These are phyloP conservation scores for Neurospora africana DNA, from an alignment of 495 filamentous ascomycete genomes.

Conservation along the genomic window DNA sequence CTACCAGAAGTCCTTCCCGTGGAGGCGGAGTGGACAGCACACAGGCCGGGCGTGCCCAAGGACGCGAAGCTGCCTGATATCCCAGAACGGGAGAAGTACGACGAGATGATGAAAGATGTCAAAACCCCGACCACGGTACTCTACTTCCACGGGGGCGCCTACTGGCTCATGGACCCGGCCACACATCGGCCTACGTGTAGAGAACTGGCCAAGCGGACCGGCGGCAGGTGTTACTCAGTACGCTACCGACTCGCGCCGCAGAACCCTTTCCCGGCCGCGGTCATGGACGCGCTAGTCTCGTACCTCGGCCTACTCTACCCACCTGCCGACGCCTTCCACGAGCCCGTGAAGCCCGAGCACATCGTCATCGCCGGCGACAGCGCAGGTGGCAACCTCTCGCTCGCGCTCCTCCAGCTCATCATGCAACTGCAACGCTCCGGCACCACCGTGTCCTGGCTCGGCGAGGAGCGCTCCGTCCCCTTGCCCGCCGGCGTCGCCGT, in stretches of 20 bases:
- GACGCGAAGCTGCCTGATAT: conserved; percentile 45
- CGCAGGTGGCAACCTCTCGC: conserved; percentile 68
- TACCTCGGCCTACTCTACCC: conserved; percentile 81
- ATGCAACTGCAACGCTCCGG: conserved; percentile 54
- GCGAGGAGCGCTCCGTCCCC: conserved; percentile 40
- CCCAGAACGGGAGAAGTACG: conserved; percentile 62
- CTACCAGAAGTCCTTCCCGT: conserved; percentile 41
- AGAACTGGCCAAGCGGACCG: conserved; percentile 38
- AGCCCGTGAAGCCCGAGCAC: conserved; percentile 53
- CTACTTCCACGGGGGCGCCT: conserved; percentile 87
- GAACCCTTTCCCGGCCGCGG: conserved; percentile 67
- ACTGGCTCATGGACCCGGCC: conserved; percentile 67
- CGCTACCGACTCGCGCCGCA: conserved; percentile 87
- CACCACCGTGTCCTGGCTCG: conserved; percentile 53
- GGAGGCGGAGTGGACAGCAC: conserved; percentile 83
- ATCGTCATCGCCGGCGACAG: conserved; percentile 81
- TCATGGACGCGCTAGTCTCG: conserved; percentile 72
- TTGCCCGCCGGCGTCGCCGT: conserved; percentile 61
- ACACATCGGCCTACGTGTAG: conserved; percentile 44
- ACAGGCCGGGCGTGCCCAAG: conserved; percentile 46
- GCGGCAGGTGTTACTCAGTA: conserved; percentile 59
- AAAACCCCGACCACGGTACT: conserved; percentile 57
- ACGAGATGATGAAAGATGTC: conserved; percentile 59
- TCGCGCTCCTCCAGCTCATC: conserved; percentile 63
- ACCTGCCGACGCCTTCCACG: conserved; percentile 60